Base-by-base conservation (phyloP, 2,329 filamentous ascomycete species). In the Aspergillus clavatus region DNA sequence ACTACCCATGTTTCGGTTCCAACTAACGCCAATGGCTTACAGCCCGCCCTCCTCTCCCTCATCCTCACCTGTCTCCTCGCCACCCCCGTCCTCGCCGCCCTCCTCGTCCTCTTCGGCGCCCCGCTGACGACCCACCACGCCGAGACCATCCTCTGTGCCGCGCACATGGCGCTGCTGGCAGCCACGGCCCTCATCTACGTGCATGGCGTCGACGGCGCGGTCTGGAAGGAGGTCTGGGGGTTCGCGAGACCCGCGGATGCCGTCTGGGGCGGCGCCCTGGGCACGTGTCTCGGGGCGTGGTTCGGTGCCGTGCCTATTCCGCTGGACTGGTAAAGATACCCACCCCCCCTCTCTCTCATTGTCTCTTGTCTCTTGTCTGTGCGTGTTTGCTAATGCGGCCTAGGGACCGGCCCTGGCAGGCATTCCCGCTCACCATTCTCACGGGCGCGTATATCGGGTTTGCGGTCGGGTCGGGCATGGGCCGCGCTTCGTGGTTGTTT, bases 401-500 rank as follows among this genome's bases (percentile, higher is more conserved):
- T 52, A 79, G 76, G 78, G 93, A 98, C 66, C 83, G 93, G n/a
- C 89, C 95, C 57, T 98, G 93, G 93, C 93, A 98, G 79, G 87
- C 85, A 67, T 98, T 91, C 87, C 93, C 93, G 0, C 84, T 97
- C 38, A 98, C 93, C 0, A 86, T 98, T 47, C 70, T 97, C 4
- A 82, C 80, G 2, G 93, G 93, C 2, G 76, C 86, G 14, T 97
- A 95, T 67, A 69, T 81, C 5, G 93, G 93, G 1, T 89, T 87
- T 66, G 75, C 81, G 1, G 54, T 87, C 10, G 89, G 89, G 1
- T 56, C 59, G 5, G 48, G 63, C 45, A 16, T 61, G 23, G 57
- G 55, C 16, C 57, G 64, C 14, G 55, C 61, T 8, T 59, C 65
- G 0, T 43, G 62, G 5, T 19, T 68, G 21, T 68, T 61, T 52